These are phyloP conservation scores for Psilocybe sp. DNA, from an alignment of 768 basidiomycete species.

Conservation along the genomic window DNA sequence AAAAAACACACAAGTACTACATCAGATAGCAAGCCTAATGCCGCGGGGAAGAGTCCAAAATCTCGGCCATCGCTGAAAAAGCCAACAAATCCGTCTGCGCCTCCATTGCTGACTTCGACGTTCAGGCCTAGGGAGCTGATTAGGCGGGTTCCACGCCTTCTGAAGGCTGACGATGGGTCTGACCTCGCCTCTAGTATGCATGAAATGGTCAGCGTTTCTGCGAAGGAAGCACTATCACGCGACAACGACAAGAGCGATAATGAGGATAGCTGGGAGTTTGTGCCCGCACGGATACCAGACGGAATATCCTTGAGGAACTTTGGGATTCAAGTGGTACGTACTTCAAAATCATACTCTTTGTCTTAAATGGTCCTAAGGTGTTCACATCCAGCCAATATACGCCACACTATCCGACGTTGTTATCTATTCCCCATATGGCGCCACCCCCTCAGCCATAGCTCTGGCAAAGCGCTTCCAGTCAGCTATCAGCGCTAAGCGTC, in stretches of 20 bases:
- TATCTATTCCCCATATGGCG: conserved; percentile 77
- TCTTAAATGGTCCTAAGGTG: not conserved
- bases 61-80: conserved; percentile 15
- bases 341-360: conserved; percentile 3
- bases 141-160: conserved; percentile 10
- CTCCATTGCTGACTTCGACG: conserved; percentile 46
- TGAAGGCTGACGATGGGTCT: not conserved
- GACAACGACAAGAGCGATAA: conserved; percentile 8
- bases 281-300: conserved; percentile 70
- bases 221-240: not conserved
- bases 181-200: not conserved
- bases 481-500: conserved; percentile 57
- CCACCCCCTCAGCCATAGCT: conserved; percentile 48
- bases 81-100: conserved; percentile 23
- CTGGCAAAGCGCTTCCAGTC: conserved; percentile 65
- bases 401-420: conserved; percentile 88
- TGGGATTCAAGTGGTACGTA: conserved; percentile 82
- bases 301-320: conserved; percentile 86
- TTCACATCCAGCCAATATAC: conserved; percentile 63
- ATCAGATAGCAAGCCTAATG: not conserved
- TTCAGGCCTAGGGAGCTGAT: conserved; percentile 48
- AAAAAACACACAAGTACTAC: conserved; percentile 2
- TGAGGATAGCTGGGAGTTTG: conserved; percentile 56
- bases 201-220: not conserved
- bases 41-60: not conserved